Evolutionary conservation across 768 basidiomycete species (phyloP).

Genomic region (Suillus spraguei): DNA sequence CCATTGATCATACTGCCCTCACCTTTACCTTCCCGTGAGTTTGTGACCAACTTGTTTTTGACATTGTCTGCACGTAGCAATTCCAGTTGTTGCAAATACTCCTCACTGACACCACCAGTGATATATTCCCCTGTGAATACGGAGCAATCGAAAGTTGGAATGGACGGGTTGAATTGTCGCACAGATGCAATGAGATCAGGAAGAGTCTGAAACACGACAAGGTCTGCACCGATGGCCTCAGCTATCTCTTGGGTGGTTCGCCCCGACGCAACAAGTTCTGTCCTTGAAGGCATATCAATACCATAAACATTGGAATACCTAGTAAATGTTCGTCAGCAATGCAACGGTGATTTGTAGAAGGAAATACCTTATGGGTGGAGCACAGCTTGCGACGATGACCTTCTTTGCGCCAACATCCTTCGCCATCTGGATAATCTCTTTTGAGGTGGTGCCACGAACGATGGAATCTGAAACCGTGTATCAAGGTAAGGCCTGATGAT

Average conservation of each 20-base stretch:
- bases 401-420: conserved; percentile 97
- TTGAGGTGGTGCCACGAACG: conserved; percentile 97
- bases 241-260: conserved; percentile 76
- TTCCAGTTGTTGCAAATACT: conserved; percentile 78
- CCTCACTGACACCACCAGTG: conserved; percentile 88
- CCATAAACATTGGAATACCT: conserved; percentile 96
- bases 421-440: conserved; percentile 99
- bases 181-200: conserved; percentile 87
- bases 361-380: conserved; percentile 87
- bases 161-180: conserved; percentile 76
- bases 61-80: conserved; percentile 79
- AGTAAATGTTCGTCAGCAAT: conserved; percentile 8
- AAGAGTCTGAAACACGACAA: conserved; percentile 94
- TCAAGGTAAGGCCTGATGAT: background rate
- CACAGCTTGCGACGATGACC: conserved; percentile 95
- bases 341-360: background rate
- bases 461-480: conserved; percentile 75
- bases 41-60: conserved; percentile 51
- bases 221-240: conserved; percentile 86
- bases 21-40: conserved; percentile 39
- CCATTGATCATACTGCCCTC: conserved; percentile 29
- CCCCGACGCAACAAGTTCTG: conserved; percentile 86
- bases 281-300: conserved; percentile 98
- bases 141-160: conserved; percentile 89
- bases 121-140: conserved; percentile 98